Evolutionary conservation across 1,284 basidiomycete species (phyloP).

Genomic region (Limonomyces culmigenus): DNA sequence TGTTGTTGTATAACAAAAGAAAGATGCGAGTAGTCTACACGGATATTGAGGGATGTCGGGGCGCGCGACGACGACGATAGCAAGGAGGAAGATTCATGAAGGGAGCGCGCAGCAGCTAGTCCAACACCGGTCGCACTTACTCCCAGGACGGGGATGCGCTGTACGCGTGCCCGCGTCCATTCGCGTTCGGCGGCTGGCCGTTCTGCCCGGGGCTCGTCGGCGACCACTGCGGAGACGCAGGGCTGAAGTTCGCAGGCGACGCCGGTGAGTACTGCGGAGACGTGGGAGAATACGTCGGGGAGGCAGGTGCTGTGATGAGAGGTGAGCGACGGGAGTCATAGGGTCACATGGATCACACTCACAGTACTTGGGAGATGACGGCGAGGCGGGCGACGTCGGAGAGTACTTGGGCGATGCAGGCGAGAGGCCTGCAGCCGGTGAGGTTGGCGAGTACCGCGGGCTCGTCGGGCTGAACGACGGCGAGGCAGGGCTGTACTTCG

Average conservation of each 20-base stretch:
- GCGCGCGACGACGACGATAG: not conserved
- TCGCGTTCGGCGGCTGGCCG: slow-evolving; percentile 23
- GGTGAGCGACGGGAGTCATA: slow-evolving; percentile 5
- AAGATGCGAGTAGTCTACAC: no score
- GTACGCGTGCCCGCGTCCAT: slow-evolving; percentile 24
- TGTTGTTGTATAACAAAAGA: no score
- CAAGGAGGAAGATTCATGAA: not conserved
- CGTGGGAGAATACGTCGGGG: slow-evolving; percentile 69
- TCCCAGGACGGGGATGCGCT: slow-evolving; percentile 42
- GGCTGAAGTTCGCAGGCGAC: slow-evolving; percentile 70
- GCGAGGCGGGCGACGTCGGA: slow-evolving; percentile 68
- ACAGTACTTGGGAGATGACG: slow-evolving; percentile 82
- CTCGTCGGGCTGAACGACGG: slow-evolving; percentile 81
- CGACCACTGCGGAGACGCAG: slow-evolving; percentile 69
- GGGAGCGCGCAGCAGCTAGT: not conserved
- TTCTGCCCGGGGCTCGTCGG: slow-evolving; percentile 54
- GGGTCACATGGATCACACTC: slow-evolving; percentile 15
- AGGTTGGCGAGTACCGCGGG: slow-evolving; percentile 45
- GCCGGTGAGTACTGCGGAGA: slow-evolving; percentile 50
- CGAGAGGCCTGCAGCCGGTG: slow-evolving; percentile 63
- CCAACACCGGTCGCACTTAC: slow-evolving; percentile 12
- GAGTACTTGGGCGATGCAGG: slow-evolving; percentile 79
- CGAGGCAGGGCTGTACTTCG: slow-evolving; percentile 66
- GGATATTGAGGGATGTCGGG: no score
- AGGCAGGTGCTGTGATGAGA: slow-evolving; percentile 64